Conservation (phyloP, 306 rosid species). For the Cucumis cinereus region DNA sequence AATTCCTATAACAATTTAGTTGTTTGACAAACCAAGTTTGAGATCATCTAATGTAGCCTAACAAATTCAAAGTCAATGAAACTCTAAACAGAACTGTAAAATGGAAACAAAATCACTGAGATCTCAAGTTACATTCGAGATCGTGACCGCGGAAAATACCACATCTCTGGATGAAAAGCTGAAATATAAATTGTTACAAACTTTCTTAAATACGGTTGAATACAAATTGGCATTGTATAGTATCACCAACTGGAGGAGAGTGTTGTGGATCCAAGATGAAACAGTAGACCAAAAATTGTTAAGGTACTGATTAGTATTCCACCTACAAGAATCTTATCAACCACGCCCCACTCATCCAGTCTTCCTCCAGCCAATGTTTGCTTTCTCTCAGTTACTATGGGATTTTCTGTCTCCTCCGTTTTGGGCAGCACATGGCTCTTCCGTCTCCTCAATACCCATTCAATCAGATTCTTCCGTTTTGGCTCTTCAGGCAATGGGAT, state of each 20-base stretch:
- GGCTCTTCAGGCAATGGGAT: conserved; percentile 23
- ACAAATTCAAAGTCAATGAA: background rate
- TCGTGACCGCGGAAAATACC: background rate
- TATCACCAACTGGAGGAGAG: conserved; percentile 22
- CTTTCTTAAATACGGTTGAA: background rate
- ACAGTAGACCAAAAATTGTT: conserved; percentile 38
- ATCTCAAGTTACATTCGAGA: background rate
- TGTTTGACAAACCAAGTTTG: background rate
- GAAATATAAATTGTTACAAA: background rate
- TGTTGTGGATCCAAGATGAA: conserved; percentile 31
- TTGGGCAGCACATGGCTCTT: conserved; percentile 29
- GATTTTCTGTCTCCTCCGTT: conserved; percentile 22
- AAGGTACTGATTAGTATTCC: conserved; percentile 68
- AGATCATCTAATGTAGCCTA: background rate
- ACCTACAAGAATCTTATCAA: conserved; percentile 72
- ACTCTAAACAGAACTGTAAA: background rate
- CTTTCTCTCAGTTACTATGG: conserved; percentile 26
- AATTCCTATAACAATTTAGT: background rate
- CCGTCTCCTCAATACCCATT: conserved; percentile 62
- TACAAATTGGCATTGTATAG: background rate
- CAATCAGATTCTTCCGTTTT: conserved; percentile 33
- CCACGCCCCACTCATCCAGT: conserved; percentile 31
- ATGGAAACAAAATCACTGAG: background rate
- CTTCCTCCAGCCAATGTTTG: conserved; percentile 11
- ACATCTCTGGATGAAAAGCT: background rate